phyloP scores from a whole-genome alignment of 2,329 filamentous ascomycete species.

The Epichloe sibirici region DNA sequence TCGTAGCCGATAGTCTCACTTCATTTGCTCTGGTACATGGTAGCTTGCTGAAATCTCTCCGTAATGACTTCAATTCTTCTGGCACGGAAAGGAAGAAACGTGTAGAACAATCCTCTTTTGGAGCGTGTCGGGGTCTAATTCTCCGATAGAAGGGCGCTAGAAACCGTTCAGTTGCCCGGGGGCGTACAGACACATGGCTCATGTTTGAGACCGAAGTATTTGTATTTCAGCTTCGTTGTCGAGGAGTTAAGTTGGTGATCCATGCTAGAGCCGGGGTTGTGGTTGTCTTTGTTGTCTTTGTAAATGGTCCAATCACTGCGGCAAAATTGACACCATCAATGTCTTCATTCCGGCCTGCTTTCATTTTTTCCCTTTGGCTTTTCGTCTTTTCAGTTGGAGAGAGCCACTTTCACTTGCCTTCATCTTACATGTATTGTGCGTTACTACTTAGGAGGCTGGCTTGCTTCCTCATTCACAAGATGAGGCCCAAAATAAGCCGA shows the following conservation, averaged over 20 bases:
- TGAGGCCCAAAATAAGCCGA: background rate
- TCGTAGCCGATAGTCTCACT: conserved; percentile 1
- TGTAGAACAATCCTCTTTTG: background rate
- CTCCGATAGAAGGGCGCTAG: conserved; percentile 7
- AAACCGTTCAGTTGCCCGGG: conserved; percentile 1
- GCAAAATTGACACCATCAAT: no score
- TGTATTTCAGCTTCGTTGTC: background rate
- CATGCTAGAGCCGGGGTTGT: no score
- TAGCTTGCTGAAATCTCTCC: background rate
- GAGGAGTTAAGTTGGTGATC: background rate
- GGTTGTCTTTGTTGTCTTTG: no score
- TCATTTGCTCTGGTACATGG: background rate
- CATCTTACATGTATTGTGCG: no score
- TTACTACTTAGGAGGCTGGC: background rate
- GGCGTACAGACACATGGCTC: conserved; percentile 5
- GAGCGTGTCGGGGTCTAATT: background rate
- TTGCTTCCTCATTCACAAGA: background rate
- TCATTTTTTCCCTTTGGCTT: no score
- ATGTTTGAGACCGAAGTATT: background rate
- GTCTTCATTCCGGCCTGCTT: no score
- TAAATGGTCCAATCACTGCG: no score
- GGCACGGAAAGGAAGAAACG: background rate
- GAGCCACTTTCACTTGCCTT: no score
- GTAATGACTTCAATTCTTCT: background rate
- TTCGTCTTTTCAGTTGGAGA: no score